A percentile compares a stretch with the other conserved stretches of the same genome.
Conservation (phyloP, 2,329 filamentous ascomycete genomes). For the Colletotrichum tanaceti region DNA sequence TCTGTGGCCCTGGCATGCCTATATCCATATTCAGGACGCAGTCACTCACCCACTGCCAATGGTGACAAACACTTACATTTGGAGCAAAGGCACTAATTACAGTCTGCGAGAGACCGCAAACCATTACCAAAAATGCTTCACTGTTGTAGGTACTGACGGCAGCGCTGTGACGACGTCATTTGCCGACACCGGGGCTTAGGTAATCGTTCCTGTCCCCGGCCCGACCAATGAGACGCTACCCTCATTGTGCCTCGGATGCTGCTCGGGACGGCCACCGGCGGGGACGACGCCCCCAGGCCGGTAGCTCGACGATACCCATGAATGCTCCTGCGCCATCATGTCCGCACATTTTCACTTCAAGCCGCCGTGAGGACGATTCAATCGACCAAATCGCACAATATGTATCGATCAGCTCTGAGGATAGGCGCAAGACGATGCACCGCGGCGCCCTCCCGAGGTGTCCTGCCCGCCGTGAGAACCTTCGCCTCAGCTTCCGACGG, state of each 20-base stretch:
- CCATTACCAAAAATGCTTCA: not conserved
- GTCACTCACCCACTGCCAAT: not conserved
- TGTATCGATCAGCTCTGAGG: slow-evolving; percentile 32
- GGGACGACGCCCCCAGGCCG: slow-evolving; percentile 18
- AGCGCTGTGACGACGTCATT: slow-evolving; percentile 33
- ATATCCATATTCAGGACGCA: not conserved
- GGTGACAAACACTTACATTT: not conserved
- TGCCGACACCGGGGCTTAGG: slow-evolving; percentile 32
- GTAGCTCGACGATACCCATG: slow-evolving; percentile 13
- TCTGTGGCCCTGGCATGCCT: not conserved
- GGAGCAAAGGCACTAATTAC: not conserved
- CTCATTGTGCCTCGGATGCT: slow-evolving; percentile 32
- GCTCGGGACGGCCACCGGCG: slow-evolving; percentile 36
- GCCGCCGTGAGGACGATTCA: slow-evolving; percentile 7
- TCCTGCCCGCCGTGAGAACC: slow-evolving; percentile 44
- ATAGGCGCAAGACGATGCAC: slow-evolving; percentile 34
- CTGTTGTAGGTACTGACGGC: not conserved
- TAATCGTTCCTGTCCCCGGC: not conserved
- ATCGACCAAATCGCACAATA: slow-evolving; percentile 14
- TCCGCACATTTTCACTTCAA: slow-evolving; percentile 2
- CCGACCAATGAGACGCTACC: slow-evolving; percentile 23
- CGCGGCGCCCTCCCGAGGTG: slow-evolving; percentile 30
- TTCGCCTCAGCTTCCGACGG: slow-evolving; percentile 51
- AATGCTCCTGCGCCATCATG: slow-evolving; percentile 9
- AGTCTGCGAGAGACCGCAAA: not conserved